phyloP scores from a whole-genome alignment of 129 eudicot species.

The Ambrosia trifida region DNA sequence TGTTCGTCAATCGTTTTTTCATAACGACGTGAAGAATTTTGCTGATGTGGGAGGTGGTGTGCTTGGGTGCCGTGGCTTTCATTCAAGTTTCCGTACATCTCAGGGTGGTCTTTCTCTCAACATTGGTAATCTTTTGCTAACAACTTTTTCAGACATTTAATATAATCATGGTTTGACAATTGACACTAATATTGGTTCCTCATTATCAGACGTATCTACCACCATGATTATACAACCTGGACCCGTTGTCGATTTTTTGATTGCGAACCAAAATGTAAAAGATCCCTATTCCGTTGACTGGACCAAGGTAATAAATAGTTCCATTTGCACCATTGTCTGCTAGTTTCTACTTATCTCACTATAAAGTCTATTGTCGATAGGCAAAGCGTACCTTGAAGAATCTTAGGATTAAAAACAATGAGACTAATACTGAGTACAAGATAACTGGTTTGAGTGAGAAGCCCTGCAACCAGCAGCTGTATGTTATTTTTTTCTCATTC shows the following conservation, averaged over 20 bases:
- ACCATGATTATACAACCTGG: conserved; percentile 91
- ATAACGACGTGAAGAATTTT: conserved; percentile 67
- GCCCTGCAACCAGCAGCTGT: conserved; percentile 73
- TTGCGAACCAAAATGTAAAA: conserved; percentile 78
- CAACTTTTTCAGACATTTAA: not conserved
- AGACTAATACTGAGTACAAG: conserved; percentile 70
- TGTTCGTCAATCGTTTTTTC: conserved; percentile 90
- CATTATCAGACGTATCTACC: conserved; percentile 64
- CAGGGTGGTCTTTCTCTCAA: conserved; percentile 89
- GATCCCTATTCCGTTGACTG: conserved; percentile 73
- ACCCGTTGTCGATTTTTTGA: conserved; percentile 72
- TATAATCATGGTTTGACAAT: not conserved
- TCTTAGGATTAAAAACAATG: conserved; percentile 61
- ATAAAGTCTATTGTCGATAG: conserved; percentile 32
- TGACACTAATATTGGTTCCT: conserved; percentile 13
- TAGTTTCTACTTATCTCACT: not conserved
- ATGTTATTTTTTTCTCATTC: conserved; percentile 13
- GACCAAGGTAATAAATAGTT: conserved; percentile 53
- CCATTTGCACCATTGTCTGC: not conserved
- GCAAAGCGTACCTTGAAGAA: conserved; percentile 81
- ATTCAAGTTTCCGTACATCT: conserved; percentile 85
- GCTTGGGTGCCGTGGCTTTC: conserved; percentile 85
- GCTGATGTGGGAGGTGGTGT: conserved; percentile 85
- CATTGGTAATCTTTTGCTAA: conserved; percentile 49
- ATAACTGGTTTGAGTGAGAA: conserved; percentile 84